Evolutionary conservation across 1,139 yeast genomes (phyloP), one percentile per base, ranked within the genome.

Genomic region (Geotrichum macrosporum): DNA sequence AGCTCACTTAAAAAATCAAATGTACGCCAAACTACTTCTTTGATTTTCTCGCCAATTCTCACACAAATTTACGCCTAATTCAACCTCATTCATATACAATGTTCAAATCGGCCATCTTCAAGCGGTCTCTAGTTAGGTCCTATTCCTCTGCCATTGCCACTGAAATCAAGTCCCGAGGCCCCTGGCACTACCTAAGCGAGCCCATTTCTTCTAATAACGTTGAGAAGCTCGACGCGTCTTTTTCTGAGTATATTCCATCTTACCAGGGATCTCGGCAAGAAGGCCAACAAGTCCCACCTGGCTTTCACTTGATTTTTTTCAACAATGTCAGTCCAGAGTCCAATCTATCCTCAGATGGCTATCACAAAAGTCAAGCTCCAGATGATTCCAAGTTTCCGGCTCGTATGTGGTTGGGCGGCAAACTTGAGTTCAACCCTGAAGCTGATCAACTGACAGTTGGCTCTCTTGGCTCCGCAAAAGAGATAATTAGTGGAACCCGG

Each of bases 351-450:
- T 41, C 59, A 1, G 97, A 89, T 63, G 96, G 96, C 0, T 89
- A 86, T 64, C 95, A 85, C 56, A 73, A 80, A 48, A 78, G 81
- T 57, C 95, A 85, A 62, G 80, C 92, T 1, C 96, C 96, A 0
- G 57, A 57, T 3, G 69, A 58, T 5, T 41, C 47, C 21, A 44
- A 46, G 18, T 86, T 70, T 59, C 66, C 67, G 21, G 69, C 94
- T 51, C 69, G 96, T 30, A 75, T 89, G 79, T 89, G 96, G 96
- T 80, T 77, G 0, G 79, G 81, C 33, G 96, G 96, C 1, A 63
- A 71, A 21, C 65, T 86, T 24, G 65, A 64, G 73, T 76, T 60
- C 57, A 61, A 57, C 41, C 47, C 46, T 6, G 52, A 52, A 1
- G 57, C 64, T n/a, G 65, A 71, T 0, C 52, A 79, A 3, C 62